These are phyloP conservation scores for Lyophyllum shimeji DNA, from an alignment of 768 basidiomycete genomes.

Conservation along the genomic window DNA sequence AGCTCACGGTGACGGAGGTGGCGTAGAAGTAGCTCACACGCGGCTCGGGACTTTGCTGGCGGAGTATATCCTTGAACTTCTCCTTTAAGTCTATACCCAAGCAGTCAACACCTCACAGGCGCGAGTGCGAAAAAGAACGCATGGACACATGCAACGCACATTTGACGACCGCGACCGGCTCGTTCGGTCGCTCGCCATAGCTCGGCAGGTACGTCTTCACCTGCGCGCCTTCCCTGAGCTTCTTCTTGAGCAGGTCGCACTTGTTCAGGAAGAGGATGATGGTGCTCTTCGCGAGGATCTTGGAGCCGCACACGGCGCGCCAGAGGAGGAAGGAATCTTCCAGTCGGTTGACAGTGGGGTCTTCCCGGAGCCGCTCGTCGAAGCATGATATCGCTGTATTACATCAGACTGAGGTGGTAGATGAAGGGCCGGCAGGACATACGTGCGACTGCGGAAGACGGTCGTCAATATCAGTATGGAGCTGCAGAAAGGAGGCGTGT, in stretches of 20 bases:
- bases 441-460: constrained; percentile 46
- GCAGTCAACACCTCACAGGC: neutral
- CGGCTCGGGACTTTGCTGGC: constrained; percentile 46
- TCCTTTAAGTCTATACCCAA: constrained; percentile 33
- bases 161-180: constrained; percentile 47
- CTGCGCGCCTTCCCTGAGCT: constrained; percentile 36
- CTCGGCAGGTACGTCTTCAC: constrained; percentile 58
- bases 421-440: constrained; percentile 19
- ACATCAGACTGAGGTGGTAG: neutral
- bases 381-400: constrained; percentile 41
- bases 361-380: constrained; percentile 51
- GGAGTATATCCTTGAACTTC: constrained; percentile 52
- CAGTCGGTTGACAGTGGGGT: constrained; percentile 61
- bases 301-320: constrained; percentile 59
- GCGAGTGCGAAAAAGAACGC: constrained; percentile 22
- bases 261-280: constrained; percentile 79
- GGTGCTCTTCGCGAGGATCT: constrained; percentile 57
- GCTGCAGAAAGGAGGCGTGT: constrained; percentile 28
- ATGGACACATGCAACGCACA: constrained; percentile 38
- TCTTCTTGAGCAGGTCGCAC: constrained; percentile 58
- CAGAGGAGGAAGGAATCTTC: constrained; percentile 75
- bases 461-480: constrained; percentile 1
- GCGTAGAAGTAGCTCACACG: constrained; percentile 57
- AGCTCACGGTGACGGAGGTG: constrained; percentile 57
- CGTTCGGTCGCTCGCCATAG: constrained; percentile 64